Base-by-base conservation (phyloP, 1,139 yeast genomes). In the Protomyces pachydermus region DNA sequence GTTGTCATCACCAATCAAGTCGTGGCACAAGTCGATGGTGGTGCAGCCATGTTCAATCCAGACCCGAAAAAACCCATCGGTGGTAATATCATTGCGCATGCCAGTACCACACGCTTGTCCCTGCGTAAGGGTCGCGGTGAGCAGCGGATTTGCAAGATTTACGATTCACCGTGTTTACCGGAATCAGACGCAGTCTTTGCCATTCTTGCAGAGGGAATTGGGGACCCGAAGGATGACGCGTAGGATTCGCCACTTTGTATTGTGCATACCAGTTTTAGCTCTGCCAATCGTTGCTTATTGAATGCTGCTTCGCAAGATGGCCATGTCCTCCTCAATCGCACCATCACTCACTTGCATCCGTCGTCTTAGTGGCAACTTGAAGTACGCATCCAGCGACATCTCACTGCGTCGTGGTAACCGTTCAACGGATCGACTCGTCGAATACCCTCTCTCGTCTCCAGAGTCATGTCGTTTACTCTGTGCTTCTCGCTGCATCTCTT, bases 1-100 rank as follows among this genome's bases (percentile, higher is more conserved):
- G 97, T 93, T 14, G 90, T 95, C n/a, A 91, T 93, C 61, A 95
- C 99, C 3, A 93, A 93, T 77, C 99, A 93, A 76, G 99, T 93
- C 37, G 97, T 91, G 6, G 97, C 98, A 2, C 97, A 91, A 75
- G 98, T 95, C 23, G 99, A 93, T 74, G 98, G 98, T 60, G 48
- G 48, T 10, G 86, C 84, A 71, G 83, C 87, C 68, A 81, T 86
- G 82, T 91, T 86, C 75, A 90, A 91, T 71, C 95, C 97, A 0
- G 98, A 93, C 74, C 98, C 98, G n/a, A 95, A 95, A 76, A 95
- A 95, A 75, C 98, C 99, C 10, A 93, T 95, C 71, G 99, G 99
- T 66, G 99, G 99, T 14, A 93, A 95, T 72, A 93, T 95, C 71
- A 87, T 95, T 76, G 98, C 98, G 1, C 99, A 95, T 74, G 86